Evolutionary conservation across 2,329 filamentous ascomycete species (phyloP).

Genomic region (Calonectria hongkongensis): DNA sequence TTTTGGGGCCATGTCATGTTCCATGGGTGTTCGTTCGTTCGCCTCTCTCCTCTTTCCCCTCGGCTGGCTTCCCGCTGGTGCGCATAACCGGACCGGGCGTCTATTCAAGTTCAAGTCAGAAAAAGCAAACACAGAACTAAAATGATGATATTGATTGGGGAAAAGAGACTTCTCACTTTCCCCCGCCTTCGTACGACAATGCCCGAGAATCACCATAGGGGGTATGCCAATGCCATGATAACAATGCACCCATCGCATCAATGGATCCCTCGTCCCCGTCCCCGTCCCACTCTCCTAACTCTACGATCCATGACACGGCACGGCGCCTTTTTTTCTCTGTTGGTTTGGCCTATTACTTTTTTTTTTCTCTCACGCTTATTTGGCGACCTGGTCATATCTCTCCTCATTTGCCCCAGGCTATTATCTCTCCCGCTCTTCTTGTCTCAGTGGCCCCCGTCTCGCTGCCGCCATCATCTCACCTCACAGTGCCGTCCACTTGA

Average conservation of each 20-base stretch:
- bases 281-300: conserved; percentile 27
- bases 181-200: conserved; percentile 26
- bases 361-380: conserved; percentile 10
- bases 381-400: conserved; percentile 24
- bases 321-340: conserved; percentile 7
- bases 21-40: background rate
- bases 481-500: conserved; percentile 6
- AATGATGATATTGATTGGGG: background rate
- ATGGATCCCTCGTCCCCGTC: conserved; percentile 22
- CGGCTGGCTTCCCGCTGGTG: conserved; percentile 17
- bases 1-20: background rate
- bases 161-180: background rate
- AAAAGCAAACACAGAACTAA: background rate
- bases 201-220: conserved; percentile 21
- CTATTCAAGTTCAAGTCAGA: conserved; percentile 13
- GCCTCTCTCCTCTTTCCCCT: background rate
- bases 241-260: conserved; percentile 29
- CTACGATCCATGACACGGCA: conserved; percentile 1
- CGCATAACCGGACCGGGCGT: conserved; percentile 15
- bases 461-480: conserved; percentile 21
- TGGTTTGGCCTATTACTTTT: conserved; percentile 21
- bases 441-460: conserved; percentile 27
- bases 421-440: conserved; percentile 32
- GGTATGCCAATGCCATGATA: conserved; percentile 24
- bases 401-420: conserved; percentile 26